Percentiles rank a stretch among this genome's conserved stretches.
These are phyloP conservation scores for Akanthomyces muscarius DNA, from an alignment of 2,329 filamentous ascomycete species.

Conservation along the genomic window DNA sequence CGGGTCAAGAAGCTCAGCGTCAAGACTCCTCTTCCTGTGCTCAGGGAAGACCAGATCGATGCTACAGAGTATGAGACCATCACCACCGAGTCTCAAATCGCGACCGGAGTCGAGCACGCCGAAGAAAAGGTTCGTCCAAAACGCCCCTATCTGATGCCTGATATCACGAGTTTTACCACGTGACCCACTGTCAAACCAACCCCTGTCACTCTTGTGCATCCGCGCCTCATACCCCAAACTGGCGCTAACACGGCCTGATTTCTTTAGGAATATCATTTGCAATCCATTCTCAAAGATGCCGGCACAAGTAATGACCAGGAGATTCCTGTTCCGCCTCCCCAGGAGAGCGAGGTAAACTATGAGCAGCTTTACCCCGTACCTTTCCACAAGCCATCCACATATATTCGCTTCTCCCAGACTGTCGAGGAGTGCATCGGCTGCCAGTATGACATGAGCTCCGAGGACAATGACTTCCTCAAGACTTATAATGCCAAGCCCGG, in stretches of 20 bases:
- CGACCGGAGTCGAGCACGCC: slow-evolving; percentile 93
- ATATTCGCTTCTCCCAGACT: slow-evolving; percentile 96
- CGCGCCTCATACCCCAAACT: slow-evolving; percentile 3
- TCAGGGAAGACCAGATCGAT: slow-evolving; percentile 89
- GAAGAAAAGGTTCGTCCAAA: slow-evolving; percentile 85
- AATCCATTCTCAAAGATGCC: slow-evolving; percentile 65
- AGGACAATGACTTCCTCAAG: slow-evolving; percentile 82
- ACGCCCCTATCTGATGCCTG: slow-evolving; percentile 27
- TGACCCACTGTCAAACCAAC: slow-evolving; percentile 33
- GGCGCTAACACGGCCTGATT: slow-evolving; percentile 18
- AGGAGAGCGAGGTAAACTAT: slow-evolving; percentile 71
- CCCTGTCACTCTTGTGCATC: slow-evolving; percentile 20
- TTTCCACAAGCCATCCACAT: slow-evolving; percentile 83
- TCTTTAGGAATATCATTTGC: slow-evolving; percentile 85
- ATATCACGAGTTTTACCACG: slow-evolving; percentile 49
- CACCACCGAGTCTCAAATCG: slow-evolving; percentile 78
- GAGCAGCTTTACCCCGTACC: slow-evolving; percentile 76
- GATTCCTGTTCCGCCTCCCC: slow-evolving; percentile 62
- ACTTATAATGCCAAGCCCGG: slow-evolving; percentile 75
- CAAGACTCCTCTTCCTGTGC: slow-evolving; percentile 81
- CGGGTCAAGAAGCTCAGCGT: slow-evolving; percentile 88
- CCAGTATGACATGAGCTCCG: slow-evolving; percentile 89
- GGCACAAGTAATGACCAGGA: slow-evolving; percentile 56
- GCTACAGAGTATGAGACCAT: slow-evolving; percentile 80
- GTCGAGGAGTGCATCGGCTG: slow-evolving; percentile 92